phyloP scores from a whole-genome alignment of 306 rosid species.

The Potentilla sterilis region DNA sequence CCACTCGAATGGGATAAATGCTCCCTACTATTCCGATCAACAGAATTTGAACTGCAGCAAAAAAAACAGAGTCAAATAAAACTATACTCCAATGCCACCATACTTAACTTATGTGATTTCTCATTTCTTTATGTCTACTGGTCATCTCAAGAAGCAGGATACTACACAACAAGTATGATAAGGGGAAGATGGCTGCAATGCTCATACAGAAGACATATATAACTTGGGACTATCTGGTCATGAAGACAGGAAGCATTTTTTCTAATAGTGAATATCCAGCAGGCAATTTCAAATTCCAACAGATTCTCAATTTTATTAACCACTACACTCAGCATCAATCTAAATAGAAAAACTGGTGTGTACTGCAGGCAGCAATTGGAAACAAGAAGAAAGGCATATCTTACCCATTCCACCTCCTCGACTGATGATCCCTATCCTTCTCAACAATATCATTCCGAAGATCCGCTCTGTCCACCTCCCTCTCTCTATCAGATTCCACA shows the following conservation, averaged over 20 bases:
- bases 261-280: neutral
- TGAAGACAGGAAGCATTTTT: neutral
- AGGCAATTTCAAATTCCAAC: neutral
- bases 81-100: conserved; percentile 7
- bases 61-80: conserved; percentile 8
- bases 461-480: conserved; percentile 49
- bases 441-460: conserved; percentile 41
- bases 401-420: conserved; percentile 63
- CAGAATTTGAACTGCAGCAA: conserved; percentile 42
- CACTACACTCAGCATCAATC: neutral
- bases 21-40: conserved; percentile 41
- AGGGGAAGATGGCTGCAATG: neutral
- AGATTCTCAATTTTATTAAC: neutral
- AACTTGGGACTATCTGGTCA: neutral
- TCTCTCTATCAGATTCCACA: conserved; percentile 35
- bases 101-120: conserved; percentile 7
- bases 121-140: conserved; percentile 6
- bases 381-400: conserved; percentile 19
- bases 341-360: neutral
- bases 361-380: neutral
- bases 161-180: conserved; percentile 15
- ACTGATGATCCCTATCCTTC: conserved; percentile 37
- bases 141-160: conserved; percentile 22
- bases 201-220: neutral
- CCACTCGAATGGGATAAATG: conserved; percentile 52